Conservation (phyloP, 1,284 basidiomycete genomes). For the Testicularia cyperi region DNA sequence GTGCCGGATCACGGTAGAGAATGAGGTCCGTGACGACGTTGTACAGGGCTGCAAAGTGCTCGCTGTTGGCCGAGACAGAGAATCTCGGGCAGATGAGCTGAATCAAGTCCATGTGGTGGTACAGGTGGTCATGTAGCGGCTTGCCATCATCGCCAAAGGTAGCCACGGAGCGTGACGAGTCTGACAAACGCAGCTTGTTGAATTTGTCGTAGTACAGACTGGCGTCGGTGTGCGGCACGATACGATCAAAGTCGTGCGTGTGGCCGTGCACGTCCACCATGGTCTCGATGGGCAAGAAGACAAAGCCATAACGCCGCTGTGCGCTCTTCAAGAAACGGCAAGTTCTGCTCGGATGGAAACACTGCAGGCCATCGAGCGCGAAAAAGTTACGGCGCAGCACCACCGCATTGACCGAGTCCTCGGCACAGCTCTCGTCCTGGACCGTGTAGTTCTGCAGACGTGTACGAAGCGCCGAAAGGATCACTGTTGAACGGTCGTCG, state of each 20-base stretch:
- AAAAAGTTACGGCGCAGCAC: slow-evolving; percentile 82
- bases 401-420: slow-evolving; percentile 81
- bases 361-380: slow-evolving; percentile 77
- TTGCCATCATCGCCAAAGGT: slow-evolving; percentile 50
- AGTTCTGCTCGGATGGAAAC: slow-evolving; percentile 73
- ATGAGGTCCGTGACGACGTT: slow-evolving; percentile 80
- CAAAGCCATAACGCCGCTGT: slow-evolving; percentile 57
- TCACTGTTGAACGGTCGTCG: slow-evolving; percentile 69
- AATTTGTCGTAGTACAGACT: slow-evolving; percentile 89
- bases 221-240: slow-evolving; percentile 86
- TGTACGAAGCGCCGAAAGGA: slow-evolving; percentile 79
- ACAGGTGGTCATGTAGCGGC: slow-evolving; percentile 68
- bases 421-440: slow-evolving; percentile 74
- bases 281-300: slow-evolving; percentile 80
- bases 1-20: slow-evolving; percentile 80
- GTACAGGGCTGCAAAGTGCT: slow-evolving; percentile 84
- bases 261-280: slow-evolving; percentile 38
- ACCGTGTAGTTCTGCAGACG: slow-evolving; percentile 80
- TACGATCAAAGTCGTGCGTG: slow-evolving; percentile 66
- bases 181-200: slow-evolving; percentile 71
- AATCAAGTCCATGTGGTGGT: slow-evolving; percentile 80
- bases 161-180: slow-evolving; percentile 67
- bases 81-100: slow-evolving; percentile 75
- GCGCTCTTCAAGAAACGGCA: slow-evolving; percentile 43
- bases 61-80: slow-evolving; percentile 79